Evolutionary conservation across 768 basidiomycete genomes (phyloP), one percentile per base, ranked within the genome.

Genomic region (Hemileccinum rubropunctum): DNA sequence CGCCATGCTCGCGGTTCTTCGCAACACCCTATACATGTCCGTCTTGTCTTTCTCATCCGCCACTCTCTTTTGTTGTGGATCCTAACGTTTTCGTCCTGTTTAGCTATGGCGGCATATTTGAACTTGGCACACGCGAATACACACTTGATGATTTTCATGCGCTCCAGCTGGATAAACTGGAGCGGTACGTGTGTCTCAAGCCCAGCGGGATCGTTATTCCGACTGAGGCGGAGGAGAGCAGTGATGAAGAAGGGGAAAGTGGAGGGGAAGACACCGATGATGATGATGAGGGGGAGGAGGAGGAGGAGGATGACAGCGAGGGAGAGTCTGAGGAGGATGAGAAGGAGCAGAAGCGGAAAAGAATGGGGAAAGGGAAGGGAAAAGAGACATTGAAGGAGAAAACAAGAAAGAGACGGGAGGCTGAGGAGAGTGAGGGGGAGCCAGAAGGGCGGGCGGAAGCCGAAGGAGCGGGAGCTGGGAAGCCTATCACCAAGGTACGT

Each of bases 91-190:
- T 10, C 23, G 13, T n/a, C n/a, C 3, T 28, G 3, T 44, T 51
- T 32, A 89, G 90, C 48, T 95, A 95, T 59, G 91, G 93, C 10
- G 92, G 93, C 0, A 95, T 95, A 15, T 87, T 82, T 57, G 94
- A 95, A 66, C 77, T 81, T 14, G 87, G 90, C 0, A 76, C 86
- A 12, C 79, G 82, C 20, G 93, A 97, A 66, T 93, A 88, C 57
- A 95, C 92, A 0, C 73, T 97, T 6, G 91, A 94, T 61, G 94
- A 95, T 59, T 97, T 95, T 60, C 75, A 92, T 67, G 74, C 80
- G 2, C 68, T 97, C 11, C 79, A 83, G 50, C 74, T 97, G 17
- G 91, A 94, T 60, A 95, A 95, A 65, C 71, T 95, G 68, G 93
- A 95, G 35, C 70, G 77, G 10, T 95, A 80, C 60, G 64, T 74